These are phyloP conservation scores for Colletotrichum liriopes DNA, from an alignment of 2,329 filamentous ascomycete species.

Conservation along the genomic window DNA sequence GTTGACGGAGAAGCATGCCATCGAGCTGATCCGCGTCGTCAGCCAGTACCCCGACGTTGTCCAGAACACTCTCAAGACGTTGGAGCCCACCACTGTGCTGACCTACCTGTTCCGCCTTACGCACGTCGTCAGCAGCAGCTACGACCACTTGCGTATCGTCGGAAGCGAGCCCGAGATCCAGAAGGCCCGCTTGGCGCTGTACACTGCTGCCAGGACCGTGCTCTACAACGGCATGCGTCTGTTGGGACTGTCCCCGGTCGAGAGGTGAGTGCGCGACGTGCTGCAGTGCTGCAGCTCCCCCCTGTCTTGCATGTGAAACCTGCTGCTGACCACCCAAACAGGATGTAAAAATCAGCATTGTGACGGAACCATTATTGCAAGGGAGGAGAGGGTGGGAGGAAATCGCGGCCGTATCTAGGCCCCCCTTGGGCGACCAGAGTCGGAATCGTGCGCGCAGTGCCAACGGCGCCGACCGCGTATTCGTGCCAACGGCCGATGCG, in stretches of 20 bases:
- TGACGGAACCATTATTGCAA: conserved; percentile 1
- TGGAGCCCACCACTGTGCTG: conserved; percentile 76
- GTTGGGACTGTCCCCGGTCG: conserved; percentile 83
- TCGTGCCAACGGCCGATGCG: not conserved
- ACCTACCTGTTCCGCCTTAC: conserved; percentile 89
- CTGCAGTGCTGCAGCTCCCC: not conserved
- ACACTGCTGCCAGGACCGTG: conserved; percentile 82
- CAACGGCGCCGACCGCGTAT: conserved; percentile 1
- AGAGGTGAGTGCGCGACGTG: conserved; percentile 53
- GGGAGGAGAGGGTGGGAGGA: conserved; percentile 11
- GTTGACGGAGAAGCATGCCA: conserved; percentile 79
- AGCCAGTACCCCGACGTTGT: conserved; percentile 90
- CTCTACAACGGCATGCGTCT: conserved; percentile 88
- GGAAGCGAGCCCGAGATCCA: conserved; percentile 82
- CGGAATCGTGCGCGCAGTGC: not conserved
- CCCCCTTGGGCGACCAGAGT: not conserved
- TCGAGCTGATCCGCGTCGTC: conserved; percentile 82
- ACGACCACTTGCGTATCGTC: conserved; percentile 87
- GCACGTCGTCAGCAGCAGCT: conserved; percentile 83
- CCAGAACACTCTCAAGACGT: conserved; percentile 85
- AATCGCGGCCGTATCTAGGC: not conserved
- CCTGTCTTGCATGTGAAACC: conserved; percentile 29
- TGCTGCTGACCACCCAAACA: conserved; percentile 25
- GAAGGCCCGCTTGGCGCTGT: conserved; percentile 82
- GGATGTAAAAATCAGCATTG: conserved; percentile 36